A percentile compares a stretch with the other conserved stretches of the same genome.
Evolutionary conservation across 2,329 filamentous ascomycete species (phyloP).

Genomic region (Penicillium oxalicum): DNA sequence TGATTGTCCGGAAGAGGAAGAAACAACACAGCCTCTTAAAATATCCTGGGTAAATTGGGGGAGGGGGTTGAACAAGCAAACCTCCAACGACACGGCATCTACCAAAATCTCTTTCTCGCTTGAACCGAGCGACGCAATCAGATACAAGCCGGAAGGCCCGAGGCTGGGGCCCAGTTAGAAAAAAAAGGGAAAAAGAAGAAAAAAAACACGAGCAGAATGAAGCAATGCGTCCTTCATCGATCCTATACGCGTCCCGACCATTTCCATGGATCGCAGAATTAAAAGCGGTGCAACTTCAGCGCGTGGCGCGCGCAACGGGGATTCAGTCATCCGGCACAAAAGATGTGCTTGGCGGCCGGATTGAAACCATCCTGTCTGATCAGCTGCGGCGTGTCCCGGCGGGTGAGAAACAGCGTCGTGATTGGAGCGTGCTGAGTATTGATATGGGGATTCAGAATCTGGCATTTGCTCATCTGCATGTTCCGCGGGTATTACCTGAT

Average conservation of each 20-base stretch:
- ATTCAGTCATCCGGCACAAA: constrained; percentile 57
- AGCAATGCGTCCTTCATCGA: constrained; percentile 9
- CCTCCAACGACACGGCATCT: too few relatives aligned
- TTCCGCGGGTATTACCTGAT: constrained; percentile 17
- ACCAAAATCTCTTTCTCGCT: too few relatives aligned
- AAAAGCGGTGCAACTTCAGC: constrained; percentile 51
- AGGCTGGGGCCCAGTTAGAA: too few relatives aligned
- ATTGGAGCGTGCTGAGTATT: constrained; percentile 61
- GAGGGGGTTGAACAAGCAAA: too few relatives aligned
- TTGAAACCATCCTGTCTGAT: constrained; percentile 32
- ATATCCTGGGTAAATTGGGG: too few relatives aligned
- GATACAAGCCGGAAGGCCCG: too few relatives aligned
- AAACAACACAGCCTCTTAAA: not conserved
- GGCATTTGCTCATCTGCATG: constrained; percentile 60
- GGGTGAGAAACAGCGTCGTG: not conserved
- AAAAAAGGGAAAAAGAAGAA: too few relatives aligned
- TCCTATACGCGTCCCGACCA: not conserved
- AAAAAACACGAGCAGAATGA: too few relatives aligned
- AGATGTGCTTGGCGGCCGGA: constrained; percentile 45
- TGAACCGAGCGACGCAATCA: too few relatives aligned
- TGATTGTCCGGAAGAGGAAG: not conserved
- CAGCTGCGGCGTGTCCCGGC: constrained; percentile 1
- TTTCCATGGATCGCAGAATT: constrained; percentile 36
- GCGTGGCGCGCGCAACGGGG: constrained; percentile 57
- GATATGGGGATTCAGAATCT: constrained; percentile 82